These are phyloP conservation scores for Lasiodiplodia sp. DNA, from an alignment of 2,329 filamentous ascomycete genomes.

Conservation along the genomic window DNA sequence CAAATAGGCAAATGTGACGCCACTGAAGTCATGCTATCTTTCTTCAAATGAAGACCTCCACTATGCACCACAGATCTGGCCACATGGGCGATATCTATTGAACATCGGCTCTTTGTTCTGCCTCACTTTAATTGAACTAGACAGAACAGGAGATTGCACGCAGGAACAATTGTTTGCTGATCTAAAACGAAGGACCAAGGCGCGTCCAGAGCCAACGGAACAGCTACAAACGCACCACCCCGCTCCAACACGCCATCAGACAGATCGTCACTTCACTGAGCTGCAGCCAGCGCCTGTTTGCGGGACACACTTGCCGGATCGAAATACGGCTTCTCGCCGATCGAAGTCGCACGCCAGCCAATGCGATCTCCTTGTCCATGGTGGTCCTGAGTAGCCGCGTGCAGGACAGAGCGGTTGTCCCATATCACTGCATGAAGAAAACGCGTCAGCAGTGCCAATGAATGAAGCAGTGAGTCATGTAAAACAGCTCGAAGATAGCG, in stretches of 20 bases:
- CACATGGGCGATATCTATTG: too few relatives aligned
- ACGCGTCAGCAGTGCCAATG: slow-evolving; percentile 40
- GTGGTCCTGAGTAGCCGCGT: slow-evolving; percentile 46
- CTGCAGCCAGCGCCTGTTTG: slow-evolving; percentile 33
- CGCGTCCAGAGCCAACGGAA: slow-evolving; percentile 19
- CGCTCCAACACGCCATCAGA: neutral
- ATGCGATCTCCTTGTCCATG: slow-evolving; percentile 36
- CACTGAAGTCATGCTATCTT: too few relatives aligned
- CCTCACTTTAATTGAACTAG: too few relatives aligned
- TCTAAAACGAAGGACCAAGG: too few relatives aligned
- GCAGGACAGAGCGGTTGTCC: slow-evolving; percentile 18
- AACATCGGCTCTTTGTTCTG: too few relatives aligned
- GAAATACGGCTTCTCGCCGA: slow-evolving; percentile 50
- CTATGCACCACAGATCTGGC: too few relatives aligned
- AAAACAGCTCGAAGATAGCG: neutral
- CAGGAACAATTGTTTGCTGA: too few relatives aligned
- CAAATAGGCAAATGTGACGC: too few relatives aligned
- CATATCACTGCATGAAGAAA: neutral
- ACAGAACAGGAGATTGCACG: too few relatives aligned
- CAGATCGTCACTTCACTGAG: neutral
- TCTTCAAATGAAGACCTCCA: too few relatives aligned
- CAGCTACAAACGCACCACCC: neutral
- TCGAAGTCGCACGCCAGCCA: slow-evolving; percentile 48
- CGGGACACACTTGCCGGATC: slow-evolving; percentile 43
- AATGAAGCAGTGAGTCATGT: slow-evolving; percentile 33